Evolutionary conservation across 495 filamentous ascomycete species (phyloP).

Genomic region (Aspergillus funiculosus): DNA sequence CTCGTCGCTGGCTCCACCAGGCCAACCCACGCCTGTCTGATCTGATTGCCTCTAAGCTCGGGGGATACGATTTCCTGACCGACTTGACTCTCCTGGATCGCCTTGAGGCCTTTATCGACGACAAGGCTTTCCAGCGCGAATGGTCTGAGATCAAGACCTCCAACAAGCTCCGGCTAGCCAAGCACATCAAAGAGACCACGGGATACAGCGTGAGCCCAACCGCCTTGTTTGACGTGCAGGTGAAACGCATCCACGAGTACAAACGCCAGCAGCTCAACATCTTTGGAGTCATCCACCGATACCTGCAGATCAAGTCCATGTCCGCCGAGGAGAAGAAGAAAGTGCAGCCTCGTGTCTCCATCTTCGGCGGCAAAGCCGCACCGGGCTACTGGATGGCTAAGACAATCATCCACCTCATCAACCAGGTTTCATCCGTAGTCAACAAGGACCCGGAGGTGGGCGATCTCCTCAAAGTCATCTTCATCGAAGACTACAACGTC

Average conservation of each 20-base stretch:
- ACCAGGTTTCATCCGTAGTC: slow-evolving; percentile 82
- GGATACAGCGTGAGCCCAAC: slow-evolving; percentile 78
- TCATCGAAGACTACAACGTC: slow-evolving; percentile 97
- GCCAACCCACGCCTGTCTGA: slow-evolving; percentile 91
- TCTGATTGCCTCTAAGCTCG: slow-evolving; percentile 82
- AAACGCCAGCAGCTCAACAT: slow-evolving; percentile 99
- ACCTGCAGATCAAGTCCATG: slow-evolving; percentile 82
- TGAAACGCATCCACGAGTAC: slow-evolving; percentile 99
- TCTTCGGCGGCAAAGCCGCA: slow-evolving; percentile 96
- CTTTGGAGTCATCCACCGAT: slow-evolving; percentile 94
- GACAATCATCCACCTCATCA: slow-evolving; percentile 95
- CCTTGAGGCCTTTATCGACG: slow-evolving; percentile 71
- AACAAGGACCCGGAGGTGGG: slow-evolving; percentile 90
- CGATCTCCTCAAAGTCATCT: slow-evolving; percentile 93
- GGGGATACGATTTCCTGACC: slow-evolving; percentile 75
- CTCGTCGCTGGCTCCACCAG: slow-evolving; percentile 92
- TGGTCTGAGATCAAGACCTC: slow-evolving; percentile 84
- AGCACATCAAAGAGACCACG: slow-evolving; percentile 76
- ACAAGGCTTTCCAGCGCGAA: slow-evolving; percentile 83
- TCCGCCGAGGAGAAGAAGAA: slow-evolving; percentile 81
- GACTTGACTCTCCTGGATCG: slow-evolving; percentile 80
- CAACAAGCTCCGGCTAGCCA: slow-evolving; percentile 77
- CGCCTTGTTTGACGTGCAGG: slow-evolving; percentile 91
- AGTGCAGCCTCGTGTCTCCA: slow-evolving; percentile 82
- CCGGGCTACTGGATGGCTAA: slow-evolving; percentile 99